These are phyloP conservation scores for Fomitopsis serialis DNA, from an alignment of 768 basidiomycete species.

Conservation along the genomic window DNA sequence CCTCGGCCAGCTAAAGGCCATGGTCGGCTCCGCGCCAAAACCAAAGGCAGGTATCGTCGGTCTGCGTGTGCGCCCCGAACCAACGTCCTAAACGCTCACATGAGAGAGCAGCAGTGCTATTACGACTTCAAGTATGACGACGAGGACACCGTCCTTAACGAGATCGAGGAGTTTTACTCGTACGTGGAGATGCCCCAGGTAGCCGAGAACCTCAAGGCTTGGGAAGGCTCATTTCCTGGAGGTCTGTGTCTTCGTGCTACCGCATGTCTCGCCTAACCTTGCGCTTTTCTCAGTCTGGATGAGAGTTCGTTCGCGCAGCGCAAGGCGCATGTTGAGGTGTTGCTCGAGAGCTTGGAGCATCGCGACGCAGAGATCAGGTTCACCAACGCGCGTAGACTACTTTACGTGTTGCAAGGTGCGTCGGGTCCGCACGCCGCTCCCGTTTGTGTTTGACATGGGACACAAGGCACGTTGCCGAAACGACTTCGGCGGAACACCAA, in stretches of 20 bases:
- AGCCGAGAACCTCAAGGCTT: constrained; percentile 80
- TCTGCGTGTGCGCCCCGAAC: constrained; percentile 5
- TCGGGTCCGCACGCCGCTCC: constrained; percentile 1
- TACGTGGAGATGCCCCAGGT: constrained; percentile 94
- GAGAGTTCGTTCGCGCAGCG: constrained; percentile 56
- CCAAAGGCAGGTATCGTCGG: constrained; percentile 54
- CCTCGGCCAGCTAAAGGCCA: constrained; percentile 72
- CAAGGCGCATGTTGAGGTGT: constrained; percentile 68
- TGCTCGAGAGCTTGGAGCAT: constrained; percentile 86
- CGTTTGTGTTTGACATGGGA: constrained; percentile 3
- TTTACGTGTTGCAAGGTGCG: constrained; percentile 90
- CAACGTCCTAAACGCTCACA: constrained; percentile 15
- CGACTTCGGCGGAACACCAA: constrained; percentile 89
- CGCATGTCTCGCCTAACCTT: constrained; percentile 19
- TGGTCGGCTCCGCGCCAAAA: constrained; percentile 65
- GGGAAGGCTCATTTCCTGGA: constrained; percentile 77
- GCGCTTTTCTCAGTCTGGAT: constrained; percentile 65
- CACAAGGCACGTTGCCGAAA: constrained; percentile 85
- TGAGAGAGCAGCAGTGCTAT: constrained; percentile 60
- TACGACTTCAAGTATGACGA: constrained; percentile 96
- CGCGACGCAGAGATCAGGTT: constrained; percentile 80
- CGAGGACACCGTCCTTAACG: constrained; percentile 92
- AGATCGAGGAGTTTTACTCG: constrained; percentile 97
- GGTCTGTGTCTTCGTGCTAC: constrained; percentile 34
- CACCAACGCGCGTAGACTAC: constrained; percentile 77